phyloP scores from a whole-genome alignment of 129 eudicot species.

The Lactuca sativa region DNA sequence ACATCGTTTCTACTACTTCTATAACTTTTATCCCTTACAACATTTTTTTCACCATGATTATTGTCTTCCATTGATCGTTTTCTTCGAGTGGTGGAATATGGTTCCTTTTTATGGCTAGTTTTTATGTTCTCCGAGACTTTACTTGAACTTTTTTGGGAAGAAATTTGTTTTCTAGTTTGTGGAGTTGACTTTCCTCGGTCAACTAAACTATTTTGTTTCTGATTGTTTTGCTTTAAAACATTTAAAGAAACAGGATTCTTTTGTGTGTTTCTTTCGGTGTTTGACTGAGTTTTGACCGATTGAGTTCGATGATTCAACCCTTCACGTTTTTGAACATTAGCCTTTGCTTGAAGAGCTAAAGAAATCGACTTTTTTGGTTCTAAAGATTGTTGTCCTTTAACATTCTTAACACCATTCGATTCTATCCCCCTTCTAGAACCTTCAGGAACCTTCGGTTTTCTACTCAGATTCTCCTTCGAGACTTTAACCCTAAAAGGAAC shows the following conservation, averaged over 20 bases:
- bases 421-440: conserved; percentile 46
- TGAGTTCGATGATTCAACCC: conserved; percentile 47
- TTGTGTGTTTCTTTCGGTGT: conserved; percentile 34
- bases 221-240: conserved; percentile 80
- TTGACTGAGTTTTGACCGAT: conserved; percentile 46
- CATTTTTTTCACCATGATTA: conserved; percentile 36
- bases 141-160: conserved; percentile 36
- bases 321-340: conserved; percentile 87
- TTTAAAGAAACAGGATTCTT: conserved; percentile 52
- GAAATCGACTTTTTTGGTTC: conserved; percentile 64
- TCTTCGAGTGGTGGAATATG: conserved; percentile 50
- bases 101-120: conserved; percentile 47
- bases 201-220: conserved; percentile 67
- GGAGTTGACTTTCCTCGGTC: conserved; percentile 57
- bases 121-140: conserved; percentile 38
- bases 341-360: conserved; percentile 94
- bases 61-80: conserved; percentile 64
- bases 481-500: conserved; percentile 65
- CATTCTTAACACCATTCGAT: conserved; percentile 48
- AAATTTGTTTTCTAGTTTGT: conserved; percentile 41
- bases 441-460: conserved; percentile 52
- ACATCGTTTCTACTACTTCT: conserved; percentile 59
- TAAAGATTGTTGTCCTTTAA: conserved; percentile 46
- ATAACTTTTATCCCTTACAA: conserved; percentile 45
- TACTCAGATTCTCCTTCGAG: conserved; percentile 50